A percentile compares a stretch with the other conserved stretches of the same genome.
Conservation (phyloP, 139 green algal genomes). For the Chlamydomonas incerta region DNA sequence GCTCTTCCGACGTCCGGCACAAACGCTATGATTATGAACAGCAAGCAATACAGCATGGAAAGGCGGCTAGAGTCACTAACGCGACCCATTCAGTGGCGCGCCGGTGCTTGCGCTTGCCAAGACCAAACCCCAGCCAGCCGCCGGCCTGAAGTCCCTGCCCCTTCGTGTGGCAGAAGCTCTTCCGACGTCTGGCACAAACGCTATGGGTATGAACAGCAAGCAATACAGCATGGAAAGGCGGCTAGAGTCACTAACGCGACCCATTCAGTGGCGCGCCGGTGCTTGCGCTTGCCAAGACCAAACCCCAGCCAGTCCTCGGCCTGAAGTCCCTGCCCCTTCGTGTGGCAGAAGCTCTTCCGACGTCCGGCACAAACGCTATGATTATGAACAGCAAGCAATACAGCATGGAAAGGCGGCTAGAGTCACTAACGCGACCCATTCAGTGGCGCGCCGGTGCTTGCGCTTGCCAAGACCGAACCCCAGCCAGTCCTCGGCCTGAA, state of each 20-base stretch:
- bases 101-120: conserved; percentile 36
- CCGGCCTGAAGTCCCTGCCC: background rate
- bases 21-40: background rate
- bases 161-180: no score
- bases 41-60: no score
- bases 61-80: conserved; percentile 40
- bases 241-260: background rate
- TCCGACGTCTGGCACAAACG: background rate
- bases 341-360: no score
- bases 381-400: background rate
- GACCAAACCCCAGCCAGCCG: background rate
- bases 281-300: background rate
- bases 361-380: background rate
- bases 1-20: background rate
- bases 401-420: background rate
- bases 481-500: background rate
- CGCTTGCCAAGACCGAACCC: conserved; percentile 5
- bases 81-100: conserved; percentile 14
- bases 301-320: no score
- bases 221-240: background rate
- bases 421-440: conserved; percentile 37
- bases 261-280: background rate
- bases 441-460: conserved; percentile 40
- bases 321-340: background rate
- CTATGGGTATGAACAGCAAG: background rate